Percentiles rank a stretch among this genome's conserved stretches.
Conservation (phyloP, 768 basidiomycete genomes). For the Paxillus involutus region DNA sequence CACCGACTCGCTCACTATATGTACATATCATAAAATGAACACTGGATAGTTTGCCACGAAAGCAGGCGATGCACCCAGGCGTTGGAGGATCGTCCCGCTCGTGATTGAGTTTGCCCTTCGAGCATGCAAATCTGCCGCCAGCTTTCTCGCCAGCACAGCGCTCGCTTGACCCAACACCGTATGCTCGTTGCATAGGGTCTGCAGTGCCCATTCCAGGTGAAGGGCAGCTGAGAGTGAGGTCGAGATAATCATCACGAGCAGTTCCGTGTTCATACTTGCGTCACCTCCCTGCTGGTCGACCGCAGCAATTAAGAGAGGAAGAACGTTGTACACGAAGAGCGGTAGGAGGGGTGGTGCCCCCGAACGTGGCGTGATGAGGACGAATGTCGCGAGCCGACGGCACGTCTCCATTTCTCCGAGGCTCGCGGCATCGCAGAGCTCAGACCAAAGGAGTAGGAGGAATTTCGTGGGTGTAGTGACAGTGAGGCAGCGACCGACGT, state of each 20-base stretch:
- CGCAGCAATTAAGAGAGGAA: constrained; percentile 54
- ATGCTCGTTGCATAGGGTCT: constrained; percentile 50
- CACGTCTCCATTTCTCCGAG: constrained; percentile 62
- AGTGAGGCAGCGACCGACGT: constrained; percentile 66
- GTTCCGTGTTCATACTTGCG: constrained; percentile 56
- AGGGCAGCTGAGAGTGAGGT: constrained; percentile 66
- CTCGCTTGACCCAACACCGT: constrained; percentile 62
- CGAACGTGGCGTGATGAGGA: constrained; percentile 61
- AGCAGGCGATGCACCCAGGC: constrained; percentile 57
- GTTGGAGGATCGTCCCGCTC: constrained; percentile 55
- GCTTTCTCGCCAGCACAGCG: constrained; percentile 59
- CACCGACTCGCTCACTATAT: constrained; percentile 6
- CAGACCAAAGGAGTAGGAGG: constrained; percentile 66
- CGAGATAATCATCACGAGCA: constrained; percentile 63
- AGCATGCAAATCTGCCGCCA: constrained; percentile 61
- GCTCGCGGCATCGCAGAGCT: constrained; percentile 52
- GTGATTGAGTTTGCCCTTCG: constrained; percentile 48
- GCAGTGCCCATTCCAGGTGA: constrained; percentile 70
- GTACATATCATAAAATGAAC: constrained; percentile 37
- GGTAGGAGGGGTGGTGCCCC: constrained; percentile 65
- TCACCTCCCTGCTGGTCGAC: constrained; percentile 58
- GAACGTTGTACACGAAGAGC: constrained; percentile 66
- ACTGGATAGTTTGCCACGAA: constrained; percentile 77
- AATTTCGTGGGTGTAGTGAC: constrained; percentile 59
- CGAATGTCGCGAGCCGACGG: constrained; percentile 65